Conservation (phyloP, 805 yeast species). For the Saturnispora besseyi region DNA sequence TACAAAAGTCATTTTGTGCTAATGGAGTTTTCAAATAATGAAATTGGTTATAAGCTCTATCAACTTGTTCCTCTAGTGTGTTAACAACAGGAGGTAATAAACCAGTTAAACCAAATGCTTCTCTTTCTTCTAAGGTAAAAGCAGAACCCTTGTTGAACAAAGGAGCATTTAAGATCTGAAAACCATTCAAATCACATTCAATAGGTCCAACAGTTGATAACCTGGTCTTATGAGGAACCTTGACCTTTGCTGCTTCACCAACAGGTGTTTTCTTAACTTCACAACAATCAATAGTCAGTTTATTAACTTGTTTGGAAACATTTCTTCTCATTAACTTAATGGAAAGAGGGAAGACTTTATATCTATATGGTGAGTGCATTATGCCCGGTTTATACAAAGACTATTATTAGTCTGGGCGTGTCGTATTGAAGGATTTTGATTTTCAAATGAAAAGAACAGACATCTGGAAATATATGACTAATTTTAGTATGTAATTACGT, state of each 20-base stretch:
- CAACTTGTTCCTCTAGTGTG: constrained; percentile 82
- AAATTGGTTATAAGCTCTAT: constrained; percentile 83
- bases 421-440: neutral
- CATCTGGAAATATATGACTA: no score
- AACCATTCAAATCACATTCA: constrained; percentile 69
- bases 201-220: constrained; percentile 72
- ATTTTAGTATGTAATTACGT: no score
- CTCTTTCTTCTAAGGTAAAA: constrained; percentile 75
- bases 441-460: no score
- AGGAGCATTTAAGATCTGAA: constrained; percentile 76
- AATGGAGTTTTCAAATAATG: constrained; percentile 73
- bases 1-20: constrained; percentile 88
- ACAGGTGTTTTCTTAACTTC: constrained; percentile 45
- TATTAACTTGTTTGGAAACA: neutral
- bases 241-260: constrained; percentile 48
- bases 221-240: constrained; percentile 49
- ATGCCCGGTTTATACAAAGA: neutral
- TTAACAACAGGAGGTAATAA: constrained; percentile 78
- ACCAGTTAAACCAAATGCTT: constrained; percentile 70
- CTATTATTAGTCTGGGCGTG: neutral
- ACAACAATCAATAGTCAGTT: constrained; percentile 11
- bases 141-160: constrained; percentile 95
- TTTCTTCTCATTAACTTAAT: neutral
- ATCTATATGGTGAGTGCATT: neutral
- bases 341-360: no score